phyloP scores from a whole-genome alignment of 1,284 basidiomycete species.

The Ustilago trichophora region DNA sequence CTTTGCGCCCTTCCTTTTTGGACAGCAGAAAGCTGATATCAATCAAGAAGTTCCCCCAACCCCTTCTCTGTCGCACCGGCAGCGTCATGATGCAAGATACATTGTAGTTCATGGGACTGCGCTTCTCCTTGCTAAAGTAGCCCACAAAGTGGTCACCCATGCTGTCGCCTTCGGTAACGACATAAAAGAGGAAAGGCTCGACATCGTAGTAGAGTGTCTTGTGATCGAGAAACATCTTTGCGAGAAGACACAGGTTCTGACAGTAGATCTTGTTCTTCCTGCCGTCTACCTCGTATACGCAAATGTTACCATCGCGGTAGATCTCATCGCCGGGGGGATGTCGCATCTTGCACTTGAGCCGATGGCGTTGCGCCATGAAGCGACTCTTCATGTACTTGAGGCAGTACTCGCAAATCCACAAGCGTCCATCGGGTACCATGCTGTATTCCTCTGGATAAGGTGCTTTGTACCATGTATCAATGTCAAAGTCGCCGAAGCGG shows the following conservation, averaged over 20 bases:
- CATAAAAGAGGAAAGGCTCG: slow-evolving; percentile 98
- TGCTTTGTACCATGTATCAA: slow-evolving; percentile 98
- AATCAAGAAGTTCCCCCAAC: slow-evolving; percentile 93
- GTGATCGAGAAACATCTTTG: slow-evolving; percentile 99
- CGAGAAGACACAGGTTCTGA: slow-evolving; percentile 97
- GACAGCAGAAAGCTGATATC: slow-evolving; percentile 85
- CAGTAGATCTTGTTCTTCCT: slow-evolving; percentile 99
- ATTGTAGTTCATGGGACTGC: slow-evolving; percentile 88
- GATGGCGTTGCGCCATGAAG: slow-evolving; percentile 86
- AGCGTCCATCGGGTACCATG: slow-evolving; percentile 85
- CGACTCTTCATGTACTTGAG: slow-evolving; percentile 97
- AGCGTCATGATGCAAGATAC: slow-evolving; percentile 99
- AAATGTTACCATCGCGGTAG: slow-evolving; percentile 86
- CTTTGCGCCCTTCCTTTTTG: slow-evolving; percentile 92
- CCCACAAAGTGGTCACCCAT: slow-evolving; percentile 92
- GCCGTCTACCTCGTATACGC: slow-evolving; percentile 97
- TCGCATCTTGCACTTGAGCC: slow-evolving; percentile 87
- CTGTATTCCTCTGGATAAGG: slow-evolving; percentile 99
- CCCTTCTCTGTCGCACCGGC: slow-evolving; percentile 87
- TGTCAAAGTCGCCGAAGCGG: slow-evolving; percentile 91
- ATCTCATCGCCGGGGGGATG: slow-evolving; percentile 99
- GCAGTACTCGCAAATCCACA: slow-evolving; percentile 99
- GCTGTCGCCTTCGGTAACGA: slow-evolving; percentile 91
- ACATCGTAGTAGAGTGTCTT: slow-evolving; percentile 99
- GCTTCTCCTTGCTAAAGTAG: slow-evolving; percentile 99